Percentiles rank a stretch among this genome's conserved stretches.
Evolutionary conservation across 2,329 filamentous ascomycete species (phyloP).

Genomic region (Dothistroma septosporum): DNA sequence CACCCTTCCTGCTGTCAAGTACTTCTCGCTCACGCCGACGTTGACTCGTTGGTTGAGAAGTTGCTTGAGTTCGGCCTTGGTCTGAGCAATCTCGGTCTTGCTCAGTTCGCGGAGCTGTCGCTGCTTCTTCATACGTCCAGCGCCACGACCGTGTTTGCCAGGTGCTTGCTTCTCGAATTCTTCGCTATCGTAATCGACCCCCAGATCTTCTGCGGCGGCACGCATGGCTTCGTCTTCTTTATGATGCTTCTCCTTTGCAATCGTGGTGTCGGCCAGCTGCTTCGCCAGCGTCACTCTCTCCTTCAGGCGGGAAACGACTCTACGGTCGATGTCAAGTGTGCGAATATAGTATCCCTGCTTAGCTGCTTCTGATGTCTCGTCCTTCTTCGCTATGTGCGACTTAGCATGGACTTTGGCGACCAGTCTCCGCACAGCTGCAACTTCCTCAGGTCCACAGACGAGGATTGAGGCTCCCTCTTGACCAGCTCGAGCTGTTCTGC

Average conservation of each 20-base stretch:
- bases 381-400: conserved; percentile 38
- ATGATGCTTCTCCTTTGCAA: conserved; percentile 82
- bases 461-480: conserved; percentile 76
- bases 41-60: conserved; percentile 73
- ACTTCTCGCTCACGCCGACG: conserved; percentile 79
- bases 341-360: conserved; percentile 63
- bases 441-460: conserved; percentile 87
- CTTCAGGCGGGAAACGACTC: conserved; percentile 70
- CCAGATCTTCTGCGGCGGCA: conserved; percentile 82
- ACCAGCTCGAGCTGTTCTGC: conserved; percentile 82
- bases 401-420: conserved; percentile 80
- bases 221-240: conserved; percentile 82
- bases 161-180: conserved; percentile 65
- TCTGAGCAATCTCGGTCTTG: conserved; percentile 67
- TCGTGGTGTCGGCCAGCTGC: conserved; percentile 72
- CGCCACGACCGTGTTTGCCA: conserved; percentile 60
- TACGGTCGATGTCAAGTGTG: conserved; percentile 77
- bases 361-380: conserved; percentile 46
- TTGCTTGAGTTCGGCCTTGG: conserved; percentile 68
- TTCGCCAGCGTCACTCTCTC: conserved; percentile 78
- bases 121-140: conserved; percentile 69
- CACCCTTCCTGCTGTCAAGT: conserved; percentile 78
- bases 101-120: conserved; percentile 62
- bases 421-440: conserved; percentile 74
- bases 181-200: conserved; percentile 88